Percentiles rank a stretch among this genome's conserved stretches.
phyloP scores from a whole-genome alignment of 2,329 filamentous ascomycete genomes.

The Amauroascus niger region DNA sequence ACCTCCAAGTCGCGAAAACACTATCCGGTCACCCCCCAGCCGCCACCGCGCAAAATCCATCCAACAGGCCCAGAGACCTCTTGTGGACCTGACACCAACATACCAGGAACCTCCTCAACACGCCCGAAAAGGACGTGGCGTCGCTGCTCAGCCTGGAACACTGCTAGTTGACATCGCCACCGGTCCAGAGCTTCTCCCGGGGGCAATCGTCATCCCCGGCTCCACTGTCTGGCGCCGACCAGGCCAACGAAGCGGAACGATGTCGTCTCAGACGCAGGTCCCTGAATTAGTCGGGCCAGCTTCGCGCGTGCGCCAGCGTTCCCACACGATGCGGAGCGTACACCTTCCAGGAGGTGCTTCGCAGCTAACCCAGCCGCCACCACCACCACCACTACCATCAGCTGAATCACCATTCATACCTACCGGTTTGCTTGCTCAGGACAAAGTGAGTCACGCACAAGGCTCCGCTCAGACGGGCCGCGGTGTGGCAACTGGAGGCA shows the following conservation, averaged over 20 bases:
- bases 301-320: constrained; percentile 23
- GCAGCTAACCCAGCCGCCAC: background rate
- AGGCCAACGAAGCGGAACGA: constrained; percentile 12
- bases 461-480: constrained; percentile 25
- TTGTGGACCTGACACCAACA: constrained; percentile 58
- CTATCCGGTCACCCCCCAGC: constrained; percentile 23
- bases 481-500: constrained; percentile 34
- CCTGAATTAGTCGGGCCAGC: background rate
- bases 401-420: constrained; percentile 25
- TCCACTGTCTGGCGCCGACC: constrained; percentile 35
- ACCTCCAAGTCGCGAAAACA: constrained; percentile 27
- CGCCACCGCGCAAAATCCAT: constrained; percentile 41
- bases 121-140: constrained; percentile 28
- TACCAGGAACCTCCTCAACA: constrained; percentile 52
- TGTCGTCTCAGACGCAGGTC: constrained; percentile 8
- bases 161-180: constrained; percentile 37
- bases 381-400: background rate
- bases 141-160: constrained; percentile 34
- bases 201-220: constrained; percentile 29
- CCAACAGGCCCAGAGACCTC: constrained; percentile 46
- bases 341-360: background rate
- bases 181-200: constrained; percentile 28
- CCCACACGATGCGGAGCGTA: constrained; percentile 29
- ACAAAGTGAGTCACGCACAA: constrained; percentile 15
- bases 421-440: constrained; percentile 31